These are phyloP conservation scores for Diphasiastrum complanatum DNA, from an alignment of 83 land plant genomes.

Conservation along the genomic window DNA sequence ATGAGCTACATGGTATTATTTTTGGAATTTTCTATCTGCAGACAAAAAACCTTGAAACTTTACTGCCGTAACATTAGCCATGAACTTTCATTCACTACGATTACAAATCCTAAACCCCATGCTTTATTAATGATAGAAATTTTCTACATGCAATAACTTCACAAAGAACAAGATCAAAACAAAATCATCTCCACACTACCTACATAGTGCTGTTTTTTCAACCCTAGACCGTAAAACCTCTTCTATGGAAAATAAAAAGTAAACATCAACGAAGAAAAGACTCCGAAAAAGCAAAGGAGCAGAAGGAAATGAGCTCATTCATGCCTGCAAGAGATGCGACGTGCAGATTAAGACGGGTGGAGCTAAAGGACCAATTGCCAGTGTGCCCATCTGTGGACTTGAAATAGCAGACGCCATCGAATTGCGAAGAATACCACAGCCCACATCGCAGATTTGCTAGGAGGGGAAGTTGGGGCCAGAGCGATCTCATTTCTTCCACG, in stretches of 20 bases:
- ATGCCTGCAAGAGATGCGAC: constrained; percentile 89
- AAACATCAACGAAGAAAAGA: too few relatives aligned
- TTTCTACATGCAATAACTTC: too few relatives aligned
- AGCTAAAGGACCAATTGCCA: constrained; percentile 83
- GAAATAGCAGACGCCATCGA: constrained; percentile 85
- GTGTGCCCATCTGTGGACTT: constrained; percentile 98
- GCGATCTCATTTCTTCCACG: constrained; percentile 68
- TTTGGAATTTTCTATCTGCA: too few relatives aligned
- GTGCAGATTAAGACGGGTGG: constrained; percentile 85
- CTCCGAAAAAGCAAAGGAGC: not conserved
- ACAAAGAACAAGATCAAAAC: too few relatives aligned
- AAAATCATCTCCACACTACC: too few relatives aligned
- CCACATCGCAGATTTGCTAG: constrained; percentile 96
- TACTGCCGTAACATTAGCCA: too few relatives aligned
- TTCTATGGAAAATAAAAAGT: not conserved
- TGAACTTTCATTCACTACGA: too few relatives aligned
- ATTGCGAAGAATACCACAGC: constrained; percentile 75
- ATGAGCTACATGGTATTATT: too few relatives aligned
- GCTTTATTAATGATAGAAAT: too few relatives aligned
- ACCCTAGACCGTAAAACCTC: not conserved
- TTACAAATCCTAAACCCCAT: too few relatives aligned
- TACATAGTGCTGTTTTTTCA: too few relatives aligned
- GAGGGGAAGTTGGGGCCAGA: constrained; percentile 84
- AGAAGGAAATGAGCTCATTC: not conserved
- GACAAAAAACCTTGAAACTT: too few relatives aligned